Percentiles rank a stretch among this genome's conserved stretches.
These are phyloP conservation scores for Lineolata rhizophorae DNA, from an alignment of 495 filamentous ascomycete species.

Conservation along the genomic window DNA sequence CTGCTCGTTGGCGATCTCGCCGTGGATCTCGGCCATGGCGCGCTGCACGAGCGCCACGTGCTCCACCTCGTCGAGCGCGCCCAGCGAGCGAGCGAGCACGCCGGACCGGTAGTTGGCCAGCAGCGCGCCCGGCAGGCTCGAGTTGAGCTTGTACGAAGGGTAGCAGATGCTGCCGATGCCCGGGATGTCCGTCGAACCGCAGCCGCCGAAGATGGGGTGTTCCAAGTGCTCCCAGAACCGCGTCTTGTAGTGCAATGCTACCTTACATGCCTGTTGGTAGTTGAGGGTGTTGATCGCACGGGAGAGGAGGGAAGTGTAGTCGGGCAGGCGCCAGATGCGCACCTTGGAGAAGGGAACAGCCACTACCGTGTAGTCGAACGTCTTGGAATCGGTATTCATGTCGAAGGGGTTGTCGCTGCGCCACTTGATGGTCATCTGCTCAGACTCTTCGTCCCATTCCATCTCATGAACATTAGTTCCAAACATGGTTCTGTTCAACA, in stretches of 20 bases:
- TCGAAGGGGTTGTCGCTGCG: slow-evolving; percentile 8
- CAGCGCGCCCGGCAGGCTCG: slow-evolving; percentile 36
- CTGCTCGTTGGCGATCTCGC: slow-evolving; percentile 28
- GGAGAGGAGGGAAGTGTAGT: slow-evolving; percentile 26
- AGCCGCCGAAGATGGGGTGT: slow-evolving; percentile 40
- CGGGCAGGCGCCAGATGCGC: slow-evolving; percentile 18
- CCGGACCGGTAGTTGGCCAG: slow-evolving; percentile 31
- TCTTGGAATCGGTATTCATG: slow-evolving; percentile 10
- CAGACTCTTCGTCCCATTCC: slow-evolving; percentile 18
- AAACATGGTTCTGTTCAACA: slow-evolving; percentile 31
- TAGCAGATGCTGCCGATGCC: slow-evolving; percentile 39
- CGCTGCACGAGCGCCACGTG: slow-evolving; percentile 32
- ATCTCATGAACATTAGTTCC: slow-evolving; percentile 26
- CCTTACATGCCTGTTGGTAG: slow-evolving; percentile 38
- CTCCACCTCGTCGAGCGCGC: slow-evolving; percentile 24
- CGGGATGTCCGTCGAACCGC: slow-evolving; percentile 32
- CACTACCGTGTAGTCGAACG: slow-evolving; percentile 44
- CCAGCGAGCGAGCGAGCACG: slow-evolving; percentile 24
- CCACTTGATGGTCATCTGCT: slow-evolving; percentile 7
- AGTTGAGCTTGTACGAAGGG: slow-evolving; percentile 40
- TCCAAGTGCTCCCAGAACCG: slow-evolving; percentile 47
- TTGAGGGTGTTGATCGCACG: slow-evolving; percentile 38
- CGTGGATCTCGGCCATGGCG: slow-evolving; percentile 39
- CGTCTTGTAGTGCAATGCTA: slow-evolving; percentile 37
- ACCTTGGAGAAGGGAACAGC: slow-evolving; percentile 36